Percentiles rank a stretch among this genome's conserved stretches.
These are phyloP conservation scores for Stentor roeselii DNA, from an alignment of 73 alveolate genomes.

Conservation along the genomic window DNA sequence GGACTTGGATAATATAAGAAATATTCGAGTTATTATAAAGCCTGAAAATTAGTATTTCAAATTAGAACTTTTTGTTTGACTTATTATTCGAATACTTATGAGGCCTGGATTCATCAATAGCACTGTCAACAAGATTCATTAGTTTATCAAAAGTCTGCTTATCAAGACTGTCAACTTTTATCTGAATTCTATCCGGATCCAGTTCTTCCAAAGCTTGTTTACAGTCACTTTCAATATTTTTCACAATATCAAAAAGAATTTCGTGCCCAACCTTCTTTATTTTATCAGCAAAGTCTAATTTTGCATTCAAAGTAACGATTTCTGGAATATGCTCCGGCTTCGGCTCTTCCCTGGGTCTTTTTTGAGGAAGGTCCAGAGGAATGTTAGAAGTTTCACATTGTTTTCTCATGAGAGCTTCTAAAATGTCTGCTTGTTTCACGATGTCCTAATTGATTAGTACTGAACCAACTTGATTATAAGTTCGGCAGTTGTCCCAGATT, in stretches of 20 bases:
- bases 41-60: too few species aligned
- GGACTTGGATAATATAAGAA: too few species aligned
- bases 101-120: too few species aligned
- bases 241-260: constrained; percentile 55
- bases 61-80: too few species aligned
- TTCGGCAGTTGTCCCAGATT: constrained; percentile 88
- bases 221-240: constrained; percentile 45
- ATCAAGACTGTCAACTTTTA: constrained; percentile 71
- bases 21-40: too few species aligned
- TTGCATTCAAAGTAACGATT: constrained; percentile 24
- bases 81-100: too few species aligned
- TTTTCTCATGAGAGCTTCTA: constrained; percentile 29
- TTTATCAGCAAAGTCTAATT: constrained; percentile 57
- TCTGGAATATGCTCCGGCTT: too few species aligned
- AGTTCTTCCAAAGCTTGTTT: constrained; percentile 68
- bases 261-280: constrained; percentile 65
- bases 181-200: constrained; percentile 67
- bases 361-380: not conserved
- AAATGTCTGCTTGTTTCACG: constrained; percentile 24
- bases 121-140: too few species aligned
- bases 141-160: constrained; percentile 54
- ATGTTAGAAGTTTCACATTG: constrained; percentile 31
- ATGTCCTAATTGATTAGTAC: constrained; percentile 51
- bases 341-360: constrained; percentile 3
- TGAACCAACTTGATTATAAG: constrained; percentile 64